A percentile compares a stretch with the other conserved stretches of the same genome.
Conservation (phyloP, 2,329 filamentous ascomycete genomes). For the Nectriaceae sp. region DNA sequence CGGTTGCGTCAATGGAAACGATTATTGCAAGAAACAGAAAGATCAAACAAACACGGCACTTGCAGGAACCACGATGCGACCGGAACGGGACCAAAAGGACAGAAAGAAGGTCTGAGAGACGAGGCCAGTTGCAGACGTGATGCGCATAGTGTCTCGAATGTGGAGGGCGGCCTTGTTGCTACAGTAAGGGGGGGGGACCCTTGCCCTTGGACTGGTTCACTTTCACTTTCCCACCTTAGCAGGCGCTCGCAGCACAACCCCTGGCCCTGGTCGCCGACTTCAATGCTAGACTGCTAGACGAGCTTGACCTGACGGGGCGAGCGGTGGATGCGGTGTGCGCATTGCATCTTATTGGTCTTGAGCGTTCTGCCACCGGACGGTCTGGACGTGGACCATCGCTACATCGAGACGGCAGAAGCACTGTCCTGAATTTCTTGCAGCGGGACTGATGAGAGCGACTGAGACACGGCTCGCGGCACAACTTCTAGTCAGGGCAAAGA, state of each 20-base stretch:
- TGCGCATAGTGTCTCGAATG: constrained; percentile 3
- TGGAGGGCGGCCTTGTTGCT: constrained; percentile 1
- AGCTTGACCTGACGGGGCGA: constrained; percentile 17
- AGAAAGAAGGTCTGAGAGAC: background rate
- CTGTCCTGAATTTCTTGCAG: no score
- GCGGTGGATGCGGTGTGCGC: constrained; percentile 32
- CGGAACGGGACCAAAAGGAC: background rate
- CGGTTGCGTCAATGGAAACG: no score
- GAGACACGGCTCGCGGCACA: background rate
- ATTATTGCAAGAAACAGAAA: background rate
- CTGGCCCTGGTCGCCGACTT: constrained; percentile 4
- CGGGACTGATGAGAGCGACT: no score
- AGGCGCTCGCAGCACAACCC: background rate
- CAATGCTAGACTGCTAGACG: constrained; percentile 6
- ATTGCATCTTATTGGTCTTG: no score
- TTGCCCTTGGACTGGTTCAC: background rate
- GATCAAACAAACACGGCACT: background rate
- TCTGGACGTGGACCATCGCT: no score
- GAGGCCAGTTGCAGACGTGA: background rate
- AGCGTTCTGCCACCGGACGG: background rate
- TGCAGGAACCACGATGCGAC: background rate
- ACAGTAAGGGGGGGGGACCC: background rate
- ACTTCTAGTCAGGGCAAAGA: background rate
- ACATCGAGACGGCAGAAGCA: no score
- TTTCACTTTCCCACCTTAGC: background rate